phyloP scores from a whole-genome alignment of 768 basidiomycete species.

The Pisolithus microcarpus region DNA sequence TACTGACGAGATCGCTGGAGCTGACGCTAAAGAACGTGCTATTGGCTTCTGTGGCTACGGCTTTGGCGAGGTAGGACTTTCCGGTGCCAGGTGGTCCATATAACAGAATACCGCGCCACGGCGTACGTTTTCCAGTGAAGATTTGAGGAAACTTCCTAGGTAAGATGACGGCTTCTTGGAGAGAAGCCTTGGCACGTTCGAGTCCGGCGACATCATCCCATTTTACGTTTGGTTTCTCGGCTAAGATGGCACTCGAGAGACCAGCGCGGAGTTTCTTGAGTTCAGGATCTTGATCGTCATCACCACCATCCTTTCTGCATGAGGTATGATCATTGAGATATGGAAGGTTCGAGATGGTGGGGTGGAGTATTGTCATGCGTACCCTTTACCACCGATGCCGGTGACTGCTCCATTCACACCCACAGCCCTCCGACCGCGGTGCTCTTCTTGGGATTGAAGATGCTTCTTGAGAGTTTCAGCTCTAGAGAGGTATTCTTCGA shows the following conservation, averaged over 20 bases:
- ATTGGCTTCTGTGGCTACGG: constrained; percentile 98
- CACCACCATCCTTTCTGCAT: constrained; percentile 37
- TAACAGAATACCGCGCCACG: constrained; percentile 92
- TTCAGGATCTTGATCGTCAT: constrained; percentile 82
- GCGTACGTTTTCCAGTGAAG: constrained; percentile 97
- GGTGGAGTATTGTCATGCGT: constrained; percentile 10
- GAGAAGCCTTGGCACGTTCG: constrained; percentile 87
- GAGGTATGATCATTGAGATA: background rate
- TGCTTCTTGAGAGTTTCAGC: constrained; percentile 91
- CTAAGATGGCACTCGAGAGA: constrained; percentile 78
- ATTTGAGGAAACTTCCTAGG: constrained; percentile 99
- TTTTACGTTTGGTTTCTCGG: constrained; percentile 90
- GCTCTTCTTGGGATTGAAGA: constrained; percentile 58
- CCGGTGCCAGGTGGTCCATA: constrained; percentile 99
- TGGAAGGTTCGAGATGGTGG: background rate
- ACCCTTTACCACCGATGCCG: constrained; percentile 41
- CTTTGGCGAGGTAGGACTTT: constrained; percentile 94
- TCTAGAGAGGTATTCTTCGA: constrained; percentile 84
- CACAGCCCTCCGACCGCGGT: constrained; percentile 37
- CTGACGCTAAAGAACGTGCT: constrained; percentile 98
- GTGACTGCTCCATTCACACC: constrained; percentile 42
- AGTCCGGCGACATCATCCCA: constrained; percentile 99
- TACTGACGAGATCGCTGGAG: constrained; percentile 92
- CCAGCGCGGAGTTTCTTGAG: constrained; percentile 94
- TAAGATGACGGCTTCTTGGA: constrained; percentile 98